Evolutionary conservation across 352 stramenopile genomes (phyloP), one percentile per base, ranked within the genome.

Genomic region (Blastocystis sp.): DNA sequence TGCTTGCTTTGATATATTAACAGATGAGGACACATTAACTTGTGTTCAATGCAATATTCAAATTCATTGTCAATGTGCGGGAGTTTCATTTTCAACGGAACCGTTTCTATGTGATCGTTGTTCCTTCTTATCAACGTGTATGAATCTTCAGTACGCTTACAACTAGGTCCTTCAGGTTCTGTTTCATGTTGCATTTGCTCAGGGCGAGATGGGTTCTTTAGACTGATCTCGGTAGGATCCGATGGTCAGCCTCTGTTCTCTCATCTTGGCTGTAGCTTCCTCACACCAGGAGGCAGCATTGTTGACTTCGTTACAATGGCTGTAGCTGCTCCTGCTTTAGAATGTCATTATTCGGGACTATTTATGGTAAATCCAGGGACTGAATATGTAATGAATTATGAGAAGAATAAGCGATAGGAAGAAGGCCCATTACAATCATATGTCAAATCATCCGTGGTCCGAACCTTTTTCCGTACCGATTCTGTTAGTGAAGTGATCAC

Each of bases 101-200:
- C 24, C 27, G n/a, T 83, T 83, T 56, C 51, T 66, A 1, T 83
- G 71, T 56, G 71, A 83, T 42, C 71, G 71, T 27, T 59, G 71
- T 19, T 27, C 49, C 4, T 74, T 59, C 71, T 16, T 46, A 43
- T 14, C 7, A 32, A 43, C 43, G 32, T 37, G 71, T 24, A 35
- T n/a, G 14, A 21, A 57, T 51, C 49, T 32, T 24, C 9, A 42
- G 35, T 32, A 35, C 42, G 29, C 39, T 39, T 21, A 32, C 46
- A 66, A n/a, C 32, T 6, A 3, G 42, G 66, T 35, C 42, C 32
- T 49, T 49, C 16, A 11, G 32, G 27, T 37, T 83, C 39, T 56
- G 54, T 51, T 12, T 56, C 65, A 24, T 51, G 71, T 37, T 83
- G 71, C 35, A 67, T 65, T 56, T 83, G 71, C 49, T n/a, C 71